phyloP scores from a whole-genome alignment of 2,329 filamentous ascomycete species.

The Penicillium sp. region DNA sequence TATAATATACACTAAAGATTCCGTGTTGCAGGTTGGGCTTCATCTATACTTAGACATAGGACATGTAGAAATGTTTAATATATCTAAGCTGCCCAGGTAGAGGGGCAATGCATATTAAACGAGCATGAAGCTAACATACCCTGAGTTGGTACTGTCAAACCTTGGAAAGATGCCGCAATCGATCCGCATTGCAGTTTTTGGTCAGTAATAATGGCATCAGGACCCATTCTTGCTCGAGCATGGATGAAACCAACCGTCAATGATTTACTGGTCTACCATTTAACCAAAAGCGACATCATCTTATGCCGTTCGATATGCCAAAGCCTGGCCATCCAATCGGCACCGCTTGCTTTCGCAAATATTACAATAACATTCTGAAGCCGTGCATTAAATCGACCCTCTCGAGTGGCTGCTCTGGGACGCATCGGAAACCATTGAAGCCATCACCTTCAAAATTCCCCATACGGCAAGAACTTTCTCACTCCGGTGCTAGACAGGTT shows the following conservation, averaged over 20 bases:
- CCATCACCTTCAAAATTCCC: conserved; percentile 74
- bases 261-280: conserved; percentile 33
- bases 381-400: conserved; percentile 73
- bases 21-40: not conserved
- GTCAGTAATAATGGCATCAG: not conserved
- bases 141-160: no score
- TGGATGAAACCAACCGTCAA: conserved; percentile 39
- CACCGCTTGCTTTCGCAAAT: conserved; percentile 44
- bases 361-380: conserved; percentile 52
- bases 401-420: conserved; percentile 71
- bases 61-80: not conserved
- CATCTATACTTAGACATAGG: not conserved
- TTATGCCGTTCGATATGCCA: conserved; percentile 39
- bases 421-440: conserved; percentile 77
- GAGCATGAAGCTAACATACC: no score
- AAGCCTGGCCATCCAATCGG: conserved; percentile 34
- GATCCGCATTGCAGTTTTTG: no score
- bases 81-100: no score
- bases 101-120: no score
- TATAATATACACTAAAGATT: no score
- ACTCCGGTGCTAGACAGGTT: conserved; percentile 79
- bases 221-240: conserved; percentile 31
- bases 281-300: conserved; percentile 35
- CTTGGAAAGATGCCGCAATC: no score
- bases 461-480: conserved; percentile 75